Evolutionary conservation across 176 grass and related monocot genomes (phyloP).

Genomic region (Calamus simplicifolius): DNA sequence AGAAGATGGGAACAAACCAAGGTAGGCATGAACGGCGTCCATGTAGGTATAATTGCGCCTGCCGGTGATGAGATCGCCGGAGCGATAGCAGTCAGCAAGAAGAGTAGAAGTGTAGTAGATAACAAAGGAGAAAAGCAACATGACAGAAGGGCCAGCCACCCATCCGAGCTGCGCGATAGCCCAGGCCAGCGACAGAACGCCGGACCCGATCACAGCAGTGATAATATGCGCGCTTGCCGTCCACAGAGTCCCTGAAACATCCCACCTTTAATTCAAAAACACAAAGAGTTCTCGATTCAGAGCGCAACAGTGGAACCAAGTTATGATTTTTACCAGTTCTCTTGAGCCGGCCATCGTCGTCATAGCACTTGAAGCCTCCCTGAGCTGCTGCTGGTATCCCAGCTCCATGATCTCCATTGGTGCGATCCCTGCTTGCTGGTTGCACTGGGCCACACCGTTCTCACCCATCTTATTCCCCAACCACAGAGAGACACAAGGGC

Average conservation of each 20-base stretch:
- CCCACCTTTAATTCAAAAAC: too few relatives aligned
- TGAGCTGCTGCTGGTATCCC: not conserved
- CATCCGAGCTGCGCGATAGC: constrained; percentile 15
- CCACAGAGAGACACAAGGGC: too few relatives aligned
- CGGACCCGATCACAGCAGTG: constrained; percentile 14
- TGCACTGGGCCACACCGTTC: not conserved
- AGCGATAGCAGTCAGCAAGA: constrained; percentile 19
- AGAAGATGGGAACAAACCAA: not conserved
- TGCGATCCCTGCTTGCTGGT: not conserved
- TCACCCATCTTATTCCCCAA: constrained; percentile 1
- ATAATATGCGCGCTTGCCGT: constrained; percentile 16
- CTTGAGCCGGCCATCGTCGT: constrained; percentile 9
- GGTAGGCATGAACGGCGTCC: constrained; percentile 11
- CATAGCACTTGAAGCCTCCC: constrained; percentile 1
- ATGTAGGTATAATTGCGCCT: constrained; percentile 16
- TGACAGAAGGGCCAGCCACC: constrained; percentile 6
- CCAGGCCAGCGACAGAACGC: constrained; percentile 17
- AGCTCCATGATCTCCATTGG: not conserved
- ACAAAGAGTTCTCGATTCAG: too few relatives aligned
- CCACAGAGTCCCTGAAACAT: constrained; percentile 1
- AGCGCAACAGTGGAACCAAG: too few relatives aligned
- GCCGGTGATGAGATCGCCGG: constrained; percentile 3
- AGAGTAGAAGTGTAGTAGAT: constrained; percentile 13
- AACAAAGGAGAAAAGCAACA: constrained; percentile 16
- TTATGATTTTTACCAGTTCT: not conserved